Evolutionary conservation across 257 asterid species (phyloP), one percentile per base, ranked within the genome.

Genomic region (Gentiana straminea): DNA sequence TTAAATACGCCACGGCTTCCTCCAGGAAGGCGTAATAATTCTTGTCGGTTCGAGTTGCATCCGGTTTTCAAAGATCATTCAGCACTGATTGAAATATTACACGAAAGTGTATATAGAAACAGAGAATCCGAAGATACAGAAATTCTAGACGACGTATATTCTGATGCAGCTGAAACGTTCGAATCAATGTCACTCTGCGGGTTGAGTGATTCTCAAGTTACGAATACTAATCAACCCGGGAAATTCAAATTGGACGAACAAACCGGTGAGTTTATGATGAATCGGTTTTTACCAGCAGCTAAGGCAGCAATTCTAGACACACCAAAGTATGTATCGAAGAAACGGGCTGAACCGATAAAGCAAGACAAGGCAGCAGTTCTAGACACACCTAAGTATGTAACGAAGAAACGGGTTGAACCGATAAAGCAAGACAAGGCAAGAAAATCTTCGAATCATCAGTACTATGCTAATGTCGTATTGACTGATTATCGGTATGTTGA

Each of bases 201-300:
- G 35, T 64, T 84, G 55, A 83, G 95, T 47, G 89, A 85, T 35
- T 67, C 44, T 55, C 77, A 76, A 49, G 69, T 76, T 52, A 73
- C 80, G 3, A 78, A 75, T 6, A 58, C 45, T 64, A 78, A 79
- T 68, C 78, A 85, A 13, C 74, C 95, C 0, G 94, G 84, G 53
- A 73, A 77, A 7, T 84, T 80, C 47, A 66, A 75, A 10, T 49
- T 78, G 8, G 95, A 92, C 47, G 57, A 65, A 33, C 88, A 81
- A 52, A 86, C 97, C 13, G 65, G 79, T 57, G 97, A 83, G 55
- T 82, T 92, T 58, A 88, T 92, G 97, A 79, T 92, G 89, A 71
- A 64, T 48, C 77, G 97, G 60, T 92, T 92, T 79, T 72, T 92
- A 53, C 94, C 93, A 32, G 97, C 95, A 6, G 95, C 98, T 13